These are phyloP conservation scores for Recurvomyces mirabilis DNA, from an alignment of 495 filamentous ascomycete species.

Conservation along the genomic window DNA sequence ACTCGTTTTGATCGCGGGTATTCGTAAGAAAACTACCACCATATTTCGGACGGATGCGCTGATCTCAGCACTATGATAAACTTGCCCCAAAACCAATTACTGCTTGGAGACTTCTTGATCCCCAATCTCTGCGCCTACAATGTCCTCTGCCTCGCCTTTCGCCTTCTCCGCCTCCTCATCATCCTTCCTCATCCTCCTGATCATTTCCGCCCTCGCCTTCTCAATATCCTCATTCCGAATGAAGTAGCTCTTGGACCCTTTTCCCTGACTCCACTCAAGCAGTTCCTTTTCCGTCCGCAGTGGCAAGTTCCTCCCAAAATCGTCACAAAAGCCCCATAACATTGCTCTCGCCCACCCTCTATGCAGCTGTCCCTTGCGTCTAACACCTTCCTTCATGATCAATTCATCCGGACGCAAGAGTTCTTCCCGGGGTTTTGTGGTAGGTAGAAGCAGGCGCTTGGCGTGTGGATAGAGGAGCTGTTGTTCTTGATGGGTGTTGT, in stretches of 20 bases:
- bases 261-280: constrained; percentile 3
- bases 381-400: constrained; percentile 38
- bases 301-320: constrained; percentile 7
- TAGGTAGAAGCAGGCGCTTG: constrained; percentile 32
- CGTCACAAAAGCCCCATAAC: constrained; percentile 45
- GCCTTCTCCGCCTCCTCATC: too few relatives aligned
- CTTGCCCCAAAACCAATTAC: too few relatives aligned
- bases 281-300: constrained; percentile 4
- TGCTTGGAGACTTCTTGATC: too few relatives aligned
- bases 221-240: too few relatives aligned
- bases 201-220: too few relatives aligned
- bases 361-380: constrained; percentile 38
- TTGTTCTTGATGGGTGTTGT: background rate
- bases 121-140: too few relatives aligned
- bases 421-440: constrained; percentile 30
- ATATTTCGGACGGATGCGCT: too few relatives aligned
- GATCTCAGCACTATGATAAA: too few relatives aligned
- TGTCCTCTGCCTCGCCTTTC: too few relatives aligned
- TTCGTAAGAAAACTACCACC: too few relatives aligned
- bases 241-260: background rate
- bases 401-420: constrained; percentile 48
- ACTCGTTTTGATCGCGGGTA: too few relatives aligned
- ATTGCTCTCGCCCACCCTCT: constrained; percentile 38
- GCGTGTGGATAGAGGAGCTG: constrained; percentile 27
- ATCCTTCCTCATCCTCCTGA: too few relatives aligned